Evolutionary conservation across 2,329 filamentous ascomycete species (phyloP), one percentile per base, ranked within the genome.

Genomic region (Xylariales sp.): DNA sequence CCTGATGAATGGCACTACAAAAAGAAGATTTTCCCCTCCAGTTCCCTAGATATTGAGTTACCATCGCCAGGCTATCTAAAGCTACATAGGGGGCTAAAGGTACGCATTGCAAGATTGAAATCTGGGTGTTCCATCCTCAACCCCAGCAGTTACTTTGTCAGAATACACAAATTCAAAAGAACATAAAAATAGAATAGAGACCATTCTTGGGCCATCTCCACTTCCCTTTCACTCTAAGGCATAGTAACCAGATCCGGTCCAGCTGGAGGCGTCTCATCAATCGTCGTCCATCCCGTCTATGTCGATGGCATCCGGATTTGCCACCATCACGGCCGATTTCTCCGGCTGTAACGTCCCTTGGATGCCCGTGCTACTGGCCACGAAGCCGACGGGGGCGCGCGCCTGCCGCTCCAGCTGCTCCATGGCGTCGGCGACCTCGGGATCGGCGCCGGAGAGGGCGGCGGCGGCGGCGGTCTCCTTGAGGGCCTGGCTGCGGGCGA

Each of bases 351-450:
- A 76, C 16, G 78, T 79, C 11, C 76, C 81, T 51, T 84, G 75
- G 2, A 83, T 77, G 1, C 81, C 86, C 25, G 81, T 85, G 56
- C 80, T 93, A 19, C 93, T 86, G 16, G 90, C 83, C 20, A 98
- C 91, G 54, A 98, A 98, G 16, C 93, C 93, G 17, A 83, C 78
- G 0, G 91, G 90, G 5, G 90, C 91, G 41, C 83, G 76, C n/a
- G 88, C 84, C 61, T 96, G 87, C 48, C 88, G 76, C 60, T 96
- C 91, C 43, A 97, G 69, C 16, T 84, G 85, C 28, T 83, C 86
- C 88, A 96, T 96, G 16, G 89, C 88, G 62, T 96, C 90, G 4
- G 75, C 76, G 15, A 74, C 70, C 39, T 78, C 72, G 8, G 58
- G 53, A 33, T 70, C 69, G 16, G 59, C 66, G 29, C 65, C 66